Conservation (phyloP, 495 filamentous ascomycete genomes). For the Haplographium delicatum region DNA sequence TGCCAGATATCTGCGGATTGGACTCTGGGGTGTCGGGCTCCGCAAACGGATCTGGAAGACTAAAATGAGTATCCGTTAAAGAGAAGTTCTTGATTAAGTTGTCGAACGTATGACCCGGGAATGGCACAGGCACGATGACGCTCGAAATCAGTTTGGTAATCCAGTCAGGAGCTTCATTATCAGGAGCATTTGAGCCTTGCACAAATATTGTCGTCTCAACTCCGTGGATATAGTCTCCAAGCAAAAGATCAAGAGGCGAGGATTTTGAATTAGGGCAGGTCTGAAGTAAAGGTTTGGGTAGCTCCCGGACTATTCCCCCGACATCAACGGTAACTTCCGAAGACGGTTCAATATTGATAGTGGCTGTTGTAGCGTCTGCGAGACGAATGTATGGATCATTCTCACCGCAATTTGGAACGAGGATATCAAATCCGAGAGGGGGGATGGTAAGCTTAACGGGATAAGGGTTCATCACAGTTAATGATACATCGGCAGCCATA, state of each 20-base stretch:
- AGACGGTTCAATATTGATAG: conserved; percentile 59
- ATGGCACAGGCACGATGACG: conserved; percentile 77
- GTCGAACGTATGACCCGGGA: conserved; percentile 74
- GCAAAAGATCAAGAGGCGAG: conserved; percentile 81
- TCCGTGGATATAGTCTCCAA: conserved; percentile 77
- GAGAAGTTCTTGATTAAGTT: conserved; percentile 82
- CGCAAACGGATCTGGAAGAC: conserved; percentile 70
- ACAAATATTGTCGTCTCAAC: conserved; percentile 72
- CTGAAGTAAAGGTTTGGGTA: conserved; percentile 65
- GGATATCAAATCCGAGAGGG: conserved; percentile 72
- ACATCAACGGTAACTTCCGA: conserved; percentile 61
- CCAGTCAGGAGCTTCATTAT: conserved; percentile 67
- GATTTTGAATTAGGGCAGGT: conserved; percentile 66
- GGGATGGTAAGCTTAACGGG: conserved; percentile 71
- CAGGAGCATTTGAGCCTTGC: conserved; percentile 64
- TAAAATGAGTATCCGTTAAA: conserved; percentile 76
- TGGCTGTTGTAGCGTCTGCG: conserved; percentile 65
- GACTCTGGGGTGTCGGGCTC: conserved; percentile 69
- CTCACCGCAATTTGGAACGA: conserved; percentile 69
- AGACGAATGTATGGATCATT: conserved; percentile 55
- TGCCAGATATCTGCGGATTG: conserved; percentile 72
- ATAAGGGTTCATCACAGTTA: conserved; percentile 64
- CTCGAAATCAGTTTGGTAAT: conserved; percentile 71
- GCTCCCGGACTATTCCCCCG: conserved; percentile 57
- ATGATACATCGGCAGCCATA: conserved; percentile 71